Percentiles rank a stretch among this genome's conserved stretches.
Conservation (phyloP, 2,329 filamentous ascomycete genomes). For the Colletotrichum camelliae region DNA sequence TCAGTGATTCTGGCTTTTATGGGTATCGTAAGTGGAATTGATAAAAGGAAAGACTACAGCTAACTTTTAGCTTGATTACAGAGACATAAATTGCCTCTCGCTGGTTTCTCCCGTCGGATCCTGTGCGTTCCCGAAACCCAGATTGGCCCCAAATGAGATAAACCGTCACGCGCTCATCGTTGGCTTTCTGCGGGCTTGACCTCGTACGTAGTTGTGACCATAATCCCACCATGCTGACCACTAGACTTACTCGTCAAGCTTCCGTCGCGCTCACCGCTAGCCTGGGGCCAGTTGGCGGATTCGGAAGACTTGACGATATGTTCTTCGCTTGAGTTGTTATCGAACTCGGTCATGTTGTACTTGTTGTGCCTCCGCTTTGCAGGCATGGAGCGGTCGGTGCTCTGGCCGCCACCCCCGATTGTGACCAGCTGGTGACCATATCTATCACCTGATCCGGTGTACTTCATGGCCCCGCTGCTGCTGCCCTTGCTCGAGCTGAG, state of each 20-base stretch:
- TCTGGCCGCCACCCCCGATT: slow-evolving; percentile 27
- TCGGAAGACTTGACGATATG: slow-evolving; percentile 30
- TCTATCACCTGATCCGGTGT: slow-evolving; percentile 28
- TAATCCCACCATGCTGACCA: background rate
- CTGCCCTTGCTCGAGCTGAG: slow-evolving; percentile 36
- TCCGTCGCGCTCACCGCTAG: background rate
- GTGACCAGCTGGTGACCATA: slow-evolving; percentile 29
- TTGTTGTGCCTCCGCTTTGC: slow-evolving; percentile 8
- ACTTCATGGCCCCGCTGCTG: slow-evolving; percentile 27
- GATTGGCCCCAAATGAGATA: background rate
- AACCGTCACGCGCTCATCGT: background rate
- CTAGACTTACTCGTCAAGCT: background rate
- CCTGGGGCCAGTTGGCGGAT: background rate
- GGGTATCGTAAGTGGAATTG: background rate
- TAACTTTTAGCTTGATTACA: background rate
- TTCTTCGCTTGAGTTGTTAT: slow-evolving; percentile 36
- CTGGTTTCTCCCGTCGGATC: background rate
- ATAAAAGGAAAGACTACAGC: background rate
- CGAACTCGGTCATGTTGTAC: slow-evolving; percentile 25
- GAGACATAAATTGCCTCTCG: background rate
- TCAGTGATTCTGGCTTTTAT: background rate
- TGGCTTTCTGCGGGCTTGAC: background rate
- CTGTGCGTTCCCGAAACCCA: background rate
- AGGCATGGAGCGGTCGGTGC: background rate
- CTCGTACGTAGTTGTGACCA: slow-evolving; percentile 9